Evolutionary conservation across 345 rosid genomes (phyloP).

Genomic region (Gossypium turneri): DNA sequence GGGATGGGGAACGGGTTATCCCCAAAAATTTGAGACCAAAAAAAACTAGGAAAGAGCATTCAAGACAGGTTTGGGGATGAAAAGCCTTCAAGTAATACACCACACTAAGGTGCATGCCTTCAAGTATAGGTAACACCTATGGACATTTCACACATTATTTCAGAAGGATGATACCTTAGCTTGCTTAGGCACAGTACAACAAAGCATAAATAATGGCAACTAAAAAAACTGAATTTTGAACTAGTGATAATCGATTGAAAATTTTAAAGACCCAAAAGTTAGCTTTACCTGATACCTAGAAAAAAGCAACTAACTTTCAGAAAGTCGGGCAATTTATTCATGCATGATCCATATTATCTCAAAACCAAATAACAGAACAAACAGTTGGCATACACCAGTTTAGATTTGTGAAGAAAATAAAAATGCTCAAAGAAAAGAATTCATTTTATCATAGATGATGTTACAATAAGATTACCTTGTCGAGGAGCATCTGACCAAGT

Average conservation of each 20-base stretch:
- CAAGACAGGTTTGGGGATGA: background rate
- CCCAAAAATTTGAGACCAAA: background rate
- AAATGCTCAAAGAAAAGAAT: background rate
- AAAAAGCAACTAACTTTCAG: background rate
- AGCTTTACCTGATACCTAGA: background rate
- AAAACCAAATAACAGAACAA: background rate
- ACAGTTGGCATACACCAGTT: background rate
- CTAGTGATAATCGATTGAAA: background rate
- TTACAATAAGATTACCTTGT: slow-evolving; percentile 39
- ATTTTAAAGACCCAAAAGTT: background rate
- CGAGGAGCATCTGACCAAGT: slow-evolving; percentile 43
- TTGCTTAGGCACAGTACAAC: background rate
- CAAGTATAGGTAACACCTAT: background rate
- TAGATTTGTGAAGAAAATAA: background rate
- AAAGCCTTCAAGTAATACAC: background rate
- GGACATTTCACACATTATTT: background rate
- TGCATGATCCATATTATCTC: background rate
- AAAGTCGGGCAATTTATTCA: slow-evolving; percentile 2
- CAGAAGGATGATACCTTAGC: background rate
- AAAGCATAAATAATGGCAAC: background rate
- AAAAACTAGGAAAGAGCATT: background rate
- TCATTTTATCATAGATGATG: background rate
- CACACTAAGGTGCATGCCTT: background rate
- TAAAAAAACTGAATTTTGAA: background rate
- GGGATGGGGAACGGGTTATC: background rate